These are phyloP conservation scores for Lentinus tigrinus DNA, from an alignment of 768 basidiomycete species.

Conservation along the genomic window DNA sequence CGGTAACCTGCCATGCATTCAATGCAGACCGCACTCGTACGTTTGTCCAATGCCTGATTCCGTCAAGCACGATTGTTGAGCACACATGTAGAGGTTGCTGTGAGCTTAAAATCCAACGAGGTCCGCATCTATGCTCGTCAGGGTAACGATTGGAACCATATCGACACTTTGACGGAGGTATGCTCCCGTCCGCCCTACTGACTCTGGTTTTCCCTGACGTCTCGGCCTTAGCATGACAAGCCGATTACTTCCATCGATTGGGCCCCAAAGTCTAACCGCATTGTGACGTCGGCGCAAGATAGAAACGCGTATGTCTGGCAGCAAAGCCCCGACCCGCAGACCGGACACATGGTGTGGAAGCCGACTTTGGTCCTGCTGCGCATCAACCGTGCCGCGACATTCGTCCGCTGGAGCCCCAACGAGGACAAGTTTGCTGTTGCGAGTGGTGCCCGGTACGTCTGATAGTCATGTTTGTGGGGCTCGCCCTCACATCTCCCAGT, in stretches of 20 bases:
- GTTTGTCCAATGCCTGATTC: constrained; percentile 34
- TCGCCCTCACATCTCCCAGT: constrained; percentile 36
- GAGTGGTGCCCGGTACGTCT: constrained; percentile 81
- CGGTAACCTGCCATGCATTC: constrained; percentile 90
- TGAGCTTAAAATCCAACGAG: constrained; percentile 88
- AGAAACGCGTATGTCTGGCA: constrained; percentile 99
- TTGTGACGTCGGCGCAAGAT: constrained; percentile 99
- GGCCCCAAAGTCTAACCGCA: constrained; percentile 95
- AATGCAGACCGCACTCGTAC: constrained; percentile 83
- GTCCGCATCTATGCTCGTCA: constrained; percentile 74
- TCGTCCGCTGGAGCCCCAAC: constrained; percentile 93
- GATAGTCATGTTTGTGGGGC: neutral
- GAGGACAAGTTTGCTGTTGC: constrained; percentile 99
- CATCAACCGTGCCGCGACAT: constrained; percentile 94
- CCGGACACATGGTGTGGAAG: constrained; percentile 81
- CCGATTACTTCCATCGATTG: constrained; percentile 97
- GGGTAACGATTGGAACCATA: constrained; percentile 65
- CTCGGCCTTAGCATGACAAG: constrained; percentile 84
- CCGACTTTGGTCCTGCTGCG: constrained; percentile 94
- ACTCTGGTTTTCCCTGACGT: neutral
- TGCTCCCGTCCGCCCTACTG: constrained; percentile 11
- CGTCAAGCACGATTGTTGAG: neutral
- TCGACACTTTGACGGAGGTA: constrained; percentile 86
- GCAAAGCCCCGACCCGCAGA: constrained; percentile 67
- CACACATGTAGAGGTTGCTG: constrained; percentile 71